Evolutionary conservation across 306 rosid genomes (phyloP).

Genomic region (Malus orientalis): DNA sequence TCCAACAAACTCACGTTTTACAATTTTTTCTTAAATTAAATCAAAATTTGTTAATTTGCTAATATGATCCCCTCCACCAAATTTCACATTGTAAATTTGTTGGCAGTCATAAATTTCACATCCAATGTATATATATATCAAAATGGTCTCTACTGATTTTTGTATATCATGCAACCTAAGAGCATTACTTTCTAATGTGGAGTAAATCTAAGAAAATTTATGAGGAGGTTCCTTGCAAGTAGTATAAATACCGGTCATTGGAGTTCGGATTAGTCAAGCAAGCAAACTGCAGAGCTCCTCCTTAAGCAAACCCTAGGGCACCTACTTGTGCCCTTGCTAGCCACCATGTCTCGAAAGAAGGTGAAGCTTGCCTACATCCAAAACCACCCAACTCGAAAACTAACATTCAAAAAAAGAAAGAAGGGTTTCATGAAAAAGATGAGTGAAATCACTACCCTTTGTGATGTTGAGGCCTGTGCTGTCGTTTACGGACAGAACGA

Average conservation of each 20-base stretch:
- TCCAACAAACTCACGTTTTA: too few relatives aligned
- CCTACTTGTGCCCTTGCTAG: neutral
- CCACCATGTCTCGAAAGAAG: neutral
- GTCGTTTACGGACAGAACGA: constrained; percentile 27
- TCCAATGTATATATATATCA: too few relatives aligned
- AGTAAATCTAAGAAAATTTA: too few relatives aligned
- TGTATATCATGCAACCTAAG: neutral
- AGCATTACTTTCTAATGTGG: neutral
- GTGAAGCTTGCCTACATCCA: neutral
- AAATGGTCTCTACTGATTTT: too few relatives aligned
- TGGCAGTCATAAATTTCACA: too few relatives aligned
- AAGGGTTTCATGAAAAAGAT: neutral
- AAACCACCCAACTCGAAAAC: neutral
- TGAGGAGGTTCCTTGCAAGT: neutral
- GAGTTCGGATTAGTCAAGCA: neutral
- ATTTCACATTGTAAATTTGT: too few relatives aligned
- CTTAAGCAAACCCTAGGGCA: neutral
- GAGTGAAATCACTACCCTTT: neutral
- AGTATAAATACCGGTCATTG: too few relatives aligned
- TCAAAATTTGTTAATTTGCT: too few relatives aligned
- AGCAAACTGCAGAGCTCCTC: too few relatives aligned
- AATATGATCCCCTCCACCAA: too few relatives aligned
- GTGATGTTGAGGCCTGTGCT: constrained; percentile 42
- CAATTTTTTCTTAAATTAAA: too few relatives aligned
- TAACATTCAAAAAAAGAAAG: neutral